phyloP scores from a whole-genome alignment of 1,284 basidiomycete species.

The Vanrija sp. region DNA sequence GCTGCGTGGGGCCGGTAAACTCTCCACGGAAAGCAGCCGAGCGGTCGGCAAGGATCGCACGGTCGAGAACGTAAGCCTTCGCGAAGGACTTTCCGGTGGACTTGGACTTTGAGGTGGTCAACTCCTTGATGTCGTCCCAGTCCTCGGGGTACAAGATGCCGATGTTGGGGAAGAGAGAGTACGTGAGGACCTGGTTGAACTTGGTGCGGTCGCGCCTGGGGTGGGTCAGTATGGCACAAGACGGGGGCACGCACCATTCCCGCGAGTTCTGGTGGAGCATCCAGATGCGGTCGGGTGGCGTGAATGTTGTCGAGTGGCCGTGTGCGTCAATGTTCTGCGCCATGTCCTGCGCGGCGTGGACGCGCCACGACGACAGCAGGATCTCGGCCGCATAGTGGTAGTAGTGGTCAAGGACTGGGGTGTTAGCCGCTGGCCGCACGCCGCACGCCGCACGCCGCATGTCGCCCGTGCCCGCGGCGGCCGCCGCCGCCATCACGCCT shows the following conservation, averaged over 20 bases:
- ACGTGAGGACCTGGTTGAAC: constrained; percentile 46
- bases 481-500: background rate
- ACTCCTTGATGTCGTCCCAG: constrained; percentile 57
- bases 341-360: constrained; percentile 55
- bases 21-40: constrained; percentile 66
- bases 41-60: constrained; percentile 62
- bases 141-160: constrained; percentile 63
- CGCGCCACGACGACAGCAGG: constrained; percentile 65
- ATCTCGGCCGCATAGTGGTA: constrained; percentile 79
- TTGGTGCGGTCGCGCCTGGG: constrained; percentile 44
- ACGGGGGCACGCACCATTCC: constrained; percentile 34
- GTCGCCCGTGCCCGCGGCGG: background rate
- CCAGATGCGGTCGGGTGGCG: constrained; percentile 42
- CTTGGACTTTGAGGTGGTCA: constrained; percentile 33
- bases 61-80: constrained; percentile 48
- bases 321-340: constrained; percentile 30
- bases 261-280: constrained; percentile 41
- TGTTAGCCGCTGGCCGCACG: background rate
- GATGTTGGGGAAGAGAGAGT: constrained; percentile 46
- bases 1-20: constrained; percentile 62
- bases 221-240: background rate
- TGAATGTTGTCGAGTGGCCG: constrained; percentile 31
- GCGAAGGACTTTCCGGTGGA: constrained; percentile 23
- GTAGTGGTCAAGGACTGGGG: constrained; percentile 65
- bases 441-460: background rate